Percentiles rank a stretch among this genome's conserved stretches.
Conservation (phyloP, 192 early-diverging fungal species). For the Mortierella hygrophila region DNA sequence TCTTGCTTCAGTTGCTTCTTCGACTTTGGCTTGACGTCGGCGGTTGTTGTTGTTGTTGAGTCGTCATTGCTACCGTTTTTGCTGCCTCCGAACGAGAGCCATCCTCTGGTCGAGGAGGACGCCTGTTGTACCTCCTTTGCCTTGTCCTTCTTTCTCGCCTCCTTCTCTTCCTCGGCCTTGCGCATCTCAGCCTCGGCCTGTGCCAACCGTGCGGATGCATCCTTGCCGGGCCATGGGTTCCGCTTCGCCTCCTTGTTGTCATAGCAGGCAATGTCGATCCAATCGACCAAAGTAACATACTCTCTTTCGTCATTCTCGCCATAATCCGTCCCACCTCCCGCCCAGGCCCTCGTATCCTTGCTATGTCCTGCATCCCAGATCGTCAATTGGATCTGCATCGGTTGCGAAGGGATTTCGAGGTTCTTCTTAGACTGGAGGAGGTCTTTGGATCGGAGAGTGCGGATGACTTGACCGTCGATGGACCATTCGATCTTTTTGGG, state of each 20-base stretch:
- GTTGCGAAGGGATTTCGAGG: slow-evolving; percentile 17
- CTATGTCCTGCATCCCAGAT: slow-evolving; percentile 49
- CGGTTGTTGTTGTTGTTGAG: not conserved
- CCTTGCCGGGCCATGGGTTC: slow-evolving; percentile 34
- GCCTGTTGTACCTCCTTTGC: slow-evolving; percentile 5
- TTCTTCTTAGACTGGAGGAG: not conserved
- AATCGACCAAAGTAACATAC: slow-evolving; percentile 29
- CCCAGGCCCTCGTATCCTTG: slow-evolving; percentile 27
- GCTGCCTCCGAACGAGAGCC: not conserved
- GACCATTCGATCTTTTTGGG: slow-evolving; percentile 39
- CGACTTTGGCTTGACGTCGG: not conserved
- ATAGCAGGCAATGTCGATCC: slow-evolving; percentile 37
- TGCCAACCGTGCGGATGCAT: slow-evolving; percentile 12
- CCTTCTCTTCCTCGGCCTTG: slow-evolving; percentile 3
- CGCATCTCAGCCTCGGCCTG: not conserved
- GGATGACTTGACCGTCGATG: slow-evolving; percentile 49
- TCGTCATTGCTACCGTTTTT: not conserved
- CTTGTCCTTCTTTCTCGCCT: not conserved
- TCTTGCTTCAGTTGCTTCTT: slow-evolving; percentile 2
- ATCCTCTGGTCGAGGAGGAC: not conserved
- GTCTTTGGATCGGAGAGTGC: slow-evolving; percentile 40
- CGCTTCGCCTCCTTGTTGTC: slow-evolving; percentile 15
- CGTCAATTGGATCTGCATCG: slow-evolving; percentile 33
- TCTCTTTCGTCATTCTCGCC: slow-evolving; percentile 27
- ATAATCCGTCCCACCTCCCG: slow-evolving; percentile 42